Evolutionary conservation across 306 rosid genomes (phyloP).

Genomic region (Calophaca sinica): DNA sequence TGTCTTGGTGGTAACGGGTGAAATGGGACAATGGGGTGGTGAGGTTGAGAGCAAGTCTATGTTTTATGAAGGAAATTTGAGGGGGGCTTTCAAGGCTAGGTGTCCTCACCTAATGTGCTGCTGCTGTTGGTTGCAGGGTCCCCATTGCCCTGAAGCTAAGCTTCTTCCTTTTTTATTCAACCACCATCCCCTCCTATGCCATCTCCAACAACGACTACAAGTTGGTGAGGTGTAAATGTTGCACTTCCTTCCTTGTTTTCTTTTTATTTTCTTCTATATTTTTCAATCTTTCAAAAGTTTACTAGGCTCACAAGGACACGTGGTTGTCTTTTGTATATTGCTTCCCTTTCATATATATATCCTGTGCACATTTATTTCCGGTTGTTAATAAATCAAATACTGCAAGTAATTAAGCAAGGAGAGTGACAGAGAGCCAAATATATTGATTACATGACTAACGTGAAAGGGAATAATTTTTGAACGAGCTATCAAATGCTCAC

Average conservation of each 20-base stretch:
- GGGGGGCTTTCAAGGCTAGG: conserved; percentile 13
- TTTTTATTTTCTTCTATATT: background rate
- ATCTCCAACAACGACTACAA: conserved; percentile 40
- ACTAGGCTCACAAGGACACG: background rate
- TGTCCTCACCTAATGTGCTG: conserved; percentile 57
- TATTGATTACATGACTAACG: conserved; percentile 19
- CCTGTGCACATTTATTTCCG: background rate
- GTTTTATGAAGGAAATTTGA: conserved; percentile 44
- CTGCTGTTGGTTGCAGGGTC: conserved; percentile 77
- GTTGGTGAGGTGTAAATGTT: conserved; percentile 31
- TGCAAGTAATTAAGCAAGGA: conserved; percentile 35
- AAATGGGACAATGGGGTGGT: conserved; percentile 54
- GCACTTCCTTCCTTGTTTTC: conserved; percentile 25
- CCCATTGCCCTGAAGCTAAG: conserved; percentile 95
- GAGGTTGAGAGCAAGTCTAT: conserved; percentile 49
- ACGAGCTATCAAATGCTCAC: background rate
- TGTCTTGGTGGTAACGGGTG: conserved; percentile 29
- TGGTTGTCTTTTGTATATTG: conserved; percentile 19
- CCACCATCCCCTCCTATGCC: conserved; percentile 45
- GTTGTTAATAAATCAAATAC: conserved; percentile 20
- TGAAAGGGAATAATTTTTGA: conserved; percentile 22
- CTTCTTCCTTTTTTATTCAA: conserved; percentile 64
- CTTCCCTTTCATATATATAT: background rate
- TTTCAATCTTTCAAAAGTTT: conserved; percentile 18
- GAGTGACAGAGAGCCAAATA: conserved; percentile 29